These are phyloP conservation scores for Akanthomyces lecanii DNA, from an alignment of 2,329 filamentous ascomycete species.

Conservation along the genomic window DNA sequence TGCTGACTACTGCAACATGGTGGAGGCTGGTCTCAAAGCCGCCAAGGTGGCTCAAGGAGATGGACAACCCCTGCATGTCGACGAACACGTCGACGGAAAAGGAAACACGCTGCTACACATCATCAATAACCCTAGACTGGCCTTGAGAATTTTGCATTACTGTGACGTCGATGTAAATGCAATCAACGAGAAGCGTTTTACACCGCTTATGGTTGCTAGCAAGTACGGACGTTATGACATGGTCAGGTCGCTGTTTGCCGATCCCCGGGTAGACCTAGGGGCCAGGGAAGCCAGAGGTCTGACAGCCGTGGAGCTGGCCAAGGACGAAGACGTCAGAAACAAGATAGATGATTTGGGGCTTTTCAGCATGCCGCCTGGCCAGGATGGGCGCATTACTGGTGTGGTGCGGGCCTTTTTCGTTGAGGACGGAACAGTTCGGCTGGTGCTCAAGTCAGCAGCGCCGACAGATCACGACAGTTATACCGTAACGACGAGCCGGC, in stretches of 20 bases:
- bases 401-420: constrained; percentile 96
- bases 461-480: constrained; percentile 78
- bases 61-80: constrained; percentile 74
- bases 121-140: constrained; percentile 78
- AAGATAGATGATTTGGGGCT: constrained; percentile 91
- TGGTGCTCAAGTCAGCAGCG: constrained; percentile 90
- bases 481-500: constrained; percentile 89
- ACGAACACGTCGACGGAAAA: constrained; percentile 88
- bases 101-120: constrained; percentile 96
- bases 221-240: constrained; percentile 96
- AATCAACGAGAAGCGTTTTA: constrained; percentile 91
- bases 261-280: constrained; percentile 79
- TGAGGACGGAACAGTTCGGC: constrained; percentile 87
- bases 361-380: constrained; percentile 66
- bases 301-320: constrained; percentile 92
- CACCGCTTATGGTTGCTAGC: constrained; percentile 94
- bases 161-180: constrained; percentile 97
- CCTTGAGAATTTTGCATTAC: constrained; percentile 68
- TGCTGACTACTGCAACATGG: constrained; percentile 79
- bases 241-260: constrained; percentile 81
- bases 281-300: constrained; percentile 82
- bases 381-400: constrained; percentile 79
- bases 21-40: constrained; percentile 71
- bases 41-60: constrained; percentile 74
- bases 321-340: constrained; percentile 96